phyloP scores from a whole-genome alignment of 1,139 yeast species.

The Pichia cactophila region DNA sequence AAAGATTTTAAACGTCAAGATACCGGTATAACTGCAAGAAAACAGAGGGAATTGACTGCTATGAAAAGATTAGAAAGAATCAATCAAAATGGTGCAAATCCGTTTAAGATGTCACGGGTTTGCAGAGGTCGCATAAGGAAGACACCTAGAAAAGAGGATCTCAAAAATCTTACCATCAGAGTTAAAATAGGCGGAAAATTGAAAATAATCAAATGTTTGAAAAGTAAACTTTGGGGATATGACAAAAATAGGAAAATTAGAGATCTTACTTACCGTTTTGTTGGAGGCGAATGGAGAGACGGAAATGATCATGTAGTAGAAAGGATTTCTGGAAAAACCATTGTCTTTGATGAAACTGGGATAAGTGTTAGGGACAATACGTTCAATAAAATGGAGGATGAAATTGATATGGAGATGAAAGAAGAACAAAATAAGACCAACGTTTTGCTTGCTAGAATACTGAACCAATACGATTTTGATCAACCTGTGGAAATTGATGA shows the following conservation, averaged over 20 bases:
- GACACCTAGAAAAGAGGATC: constrained; percentile 39
- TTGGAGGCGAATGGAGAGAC: constrained; percentile 71
- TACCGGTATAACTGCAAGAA: constrained; percentile 26
- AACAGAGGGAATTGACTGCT: constrained; percentile 33
- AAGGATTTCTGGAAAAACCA: constrained; percentile 29
- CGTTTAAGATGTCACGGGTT: constrained; percentile 26
- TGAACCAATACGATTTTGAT: constrained; percentile 51
- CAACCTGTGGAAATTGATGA: constrained; percentile 50
- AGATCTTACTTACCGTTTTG: constrained; percentile 57
- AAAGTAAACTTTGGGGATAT: constrained; percentile 85
- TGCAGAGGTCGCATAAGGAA: constrained; percentile 58
- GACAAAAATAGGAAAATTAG: constrained; percentile 55
- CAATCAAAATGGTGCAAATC: constrained; percentile 21
- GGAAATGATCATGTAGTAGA: constrained; percentile 78
- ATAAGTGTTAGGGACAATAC: constrained; percentile 28
- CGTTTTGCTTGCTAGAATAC: constrained; percentile 45
- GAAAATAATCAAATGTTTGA: constrained; percentile 50
- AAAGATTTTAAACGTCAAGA: constrained; percentile 36
- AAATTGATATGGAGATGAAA: constrained; percentile 27
- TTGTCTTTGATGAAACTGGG: constrained; percentile 16
- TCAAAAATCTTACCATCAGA: constrained; percentile 57
- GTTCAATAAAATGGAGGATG: constrained; percentile 18
- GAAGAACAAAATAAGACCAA: constrained; percentile 35
- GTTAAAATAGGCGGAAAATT: constrained; percentile 55
- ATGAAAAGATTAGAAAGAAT: constrained; percentile 32